Evolutionary conservation across 176 grass and related monocot species (phyloP).

Genomic region (Luzula sylvatica): DNA sequence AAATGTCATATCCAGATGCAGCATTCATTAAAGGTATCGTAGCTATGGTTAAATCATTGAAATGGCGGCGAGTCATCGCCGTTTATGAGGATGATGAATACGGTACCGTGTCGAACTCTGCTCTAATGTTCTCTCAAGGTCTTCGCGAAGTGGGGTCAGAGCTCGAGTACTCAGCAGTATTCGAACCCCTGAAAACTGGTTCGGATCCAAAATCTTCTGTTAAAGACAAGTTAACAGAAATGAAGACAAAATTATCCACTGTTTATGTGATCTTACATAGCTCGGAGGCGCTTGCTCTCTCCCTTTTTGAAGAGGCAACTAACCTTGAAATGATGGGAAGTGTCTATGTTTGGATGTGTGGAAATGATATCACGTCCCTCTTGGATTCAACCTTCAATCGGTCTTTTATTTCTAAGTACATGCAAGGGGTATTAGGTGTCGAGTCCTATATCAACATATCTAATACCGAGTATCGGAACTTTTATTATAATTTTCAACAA

Average conservation of each 20-base stretch:
- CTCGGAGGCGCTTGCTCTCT: neutral
- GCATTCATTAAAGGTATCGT: neutral
- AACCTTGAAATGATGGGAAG: neutral
- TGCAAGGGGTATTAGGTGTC: conserved; percentile 30
- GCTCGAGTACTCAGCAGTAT: conserved; percentile 13
- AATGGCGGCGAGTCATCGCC: conserved; percentile 20
- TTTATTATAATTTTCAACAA: conserved; percentile 1
- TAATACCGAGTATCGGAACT: neutral
- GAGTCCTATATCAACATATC: conserved; percentile 11
- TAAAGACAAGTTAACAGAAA: neutral
- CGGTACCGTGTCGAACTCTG: neutral
- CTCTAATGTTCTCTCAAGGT: conserved; percentile 1
- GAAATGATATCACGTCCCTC: conserved; percentile 23
- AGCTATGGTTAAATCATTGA: conserved; percentile 22
- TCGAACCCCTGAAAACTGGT: conserved; percentile 4
- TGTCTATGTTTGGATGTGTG: conserved; percentile 17
- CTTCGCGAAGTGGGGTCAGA: conserved; percentile 6
- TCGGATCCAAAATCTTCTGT: neutral
- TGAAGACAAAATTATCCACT: neutral
- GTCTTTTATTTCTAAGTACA: conserved; percentile 23
- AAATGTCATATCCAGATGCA: conserved; percentile 19
- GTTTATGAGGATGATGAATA: conserved; percentile 31
- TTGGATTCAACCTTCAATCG: conserved; percentile 12
- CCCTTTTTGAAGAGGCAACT: conserved; percentile 21
- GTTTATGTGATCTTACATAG: conserved; percentile 21